Conservation (phyloP, 2,329 filamentous ascomycete genomes). For the Pyricularia sp. region DNA sequence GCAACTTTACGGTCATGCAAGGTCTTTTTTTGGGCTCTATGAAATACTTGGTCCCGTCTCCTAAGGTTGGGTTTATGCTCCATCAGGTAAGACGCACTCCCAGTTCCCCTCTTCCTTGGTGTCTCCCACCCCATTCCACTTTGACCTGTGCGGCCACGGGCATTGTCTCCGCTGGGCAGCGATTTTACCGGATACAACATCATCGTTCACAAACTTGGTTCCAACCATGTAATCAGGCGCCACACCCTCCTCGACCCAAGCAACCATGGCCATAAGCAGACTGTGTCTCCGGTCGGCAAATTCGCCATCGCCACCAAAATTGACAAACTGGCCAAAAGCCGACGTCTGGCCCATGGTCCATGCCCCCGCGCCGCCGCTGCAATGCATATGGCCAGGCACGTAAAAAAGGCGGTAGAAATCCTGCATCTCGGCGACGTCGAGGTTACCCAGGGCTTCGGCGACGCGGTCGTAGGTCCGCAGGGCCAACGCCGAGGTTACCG, state of each 20-base stretch:
- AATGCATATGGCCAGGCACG: conserved; percentile 42
- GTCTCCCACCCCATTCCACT: conserved; percentile 5
- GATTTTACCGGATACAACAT: conserved; percentile 1
- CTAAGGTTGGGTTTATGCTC: not conserved
- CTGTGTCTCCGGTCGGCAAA: conserved; percentile 27
- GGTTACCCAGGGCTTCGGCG: conserved; percentile 21
- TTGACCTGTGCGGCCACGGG: conserved; percentile 6
- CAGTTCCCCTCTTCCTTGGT: conserved; percentile 6
- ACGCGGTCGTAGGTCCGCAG: conserved; percentile 36
- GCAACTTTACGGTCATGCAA: not conserved
- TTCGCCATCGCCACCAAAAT: conserved; percentile 1
- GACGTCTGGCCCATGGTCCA: conserved; percentile 16
- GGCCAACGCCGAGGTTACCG: conserved; percentile 33
- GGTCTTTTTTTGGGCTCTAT: not conserved
- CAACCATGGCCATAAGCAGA: conserved; percentile 31
- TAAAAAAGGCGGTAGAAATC: conserved; percentile 40
- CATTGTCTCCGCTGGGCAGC: conserved; percentile 7
- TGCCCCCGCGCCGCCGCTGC: conserved; percentile 33
- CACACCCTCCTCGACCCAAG: conserved; percentile 32
- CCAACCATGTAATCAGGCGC: conserved; percentile 25
- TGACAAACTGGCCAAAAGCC: not conserved
- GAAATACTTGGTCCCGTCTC: not conserved
- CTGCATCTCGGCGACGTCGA: conserved; percentile 22
- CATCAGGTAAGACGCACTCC: conserved; percentile 1
- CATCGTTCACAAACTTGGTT: conserved; percentile 8